Conservation (phyloP, 2,329 filamentous ascomycete genomes). For the Claviceps sorghi region DNA sequence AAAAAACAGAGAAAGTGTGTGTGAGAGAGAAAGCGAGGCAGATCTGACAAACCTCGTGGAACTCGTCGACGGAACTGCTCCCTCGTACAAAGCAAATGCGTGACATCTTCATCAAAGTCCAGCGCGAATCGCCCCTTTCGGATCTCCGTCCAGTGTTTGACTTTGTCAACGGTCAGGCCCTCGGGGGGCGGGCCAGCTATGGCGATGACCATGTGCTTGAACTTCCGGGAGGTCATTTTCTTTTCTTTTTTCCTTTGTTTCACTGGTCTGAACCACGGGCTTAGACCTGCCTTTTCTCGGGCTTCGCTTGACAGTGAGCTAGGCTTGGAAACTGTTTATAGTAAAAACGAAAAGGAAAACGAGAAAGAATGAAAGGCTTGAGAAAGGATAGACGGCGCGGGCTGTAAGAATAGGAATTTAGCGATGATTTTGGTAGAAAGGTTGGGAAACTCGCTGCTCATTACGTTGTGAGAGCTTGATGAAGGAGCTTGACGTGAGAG, state of each 20-base stretch:
- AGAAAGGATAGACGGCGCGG: background rate
- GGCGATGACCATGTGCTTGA: constrained; percentile 28
- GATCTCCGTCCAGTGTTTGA: constrained; percentile 49
- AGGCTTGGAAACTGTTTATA: background rate
- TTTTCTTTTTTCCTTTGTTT: background rate
- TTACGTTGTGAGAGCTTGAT: background rate
- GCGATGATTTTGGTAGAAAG: background rate
- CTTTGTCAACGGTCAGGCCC: constrained; percentile 34
- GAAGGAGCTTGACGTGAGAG: background rate
- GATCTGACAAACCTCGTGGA: constrained; percentile 19
- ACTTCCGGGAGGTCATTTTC: background rate
- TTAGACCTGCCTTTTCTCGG: background rate
- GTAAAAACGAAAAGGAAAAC: background rate
- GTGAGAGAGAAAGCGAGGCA: too few relatives aligned
- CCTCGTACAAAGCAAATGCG: constrained; percentile 56
- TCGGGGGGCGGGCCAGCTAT: constrained; percentile 42
- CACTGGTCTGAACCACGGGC: background rate
- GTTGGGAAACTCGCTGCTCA: background rate
- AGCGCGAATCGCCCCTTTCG: constrained; percentile 45
- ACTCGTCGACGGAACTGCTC: constrained; percentile 40
- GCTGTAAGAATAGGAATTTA: background rate
- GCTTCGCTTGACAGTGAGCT: background rate
- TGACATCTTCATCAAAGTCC: constrained; percentile 40
- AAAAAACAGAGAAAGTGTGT: too few relatives aligned
- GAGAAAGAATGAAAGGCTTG: too few relatives aligned